phyloP scores from a whole-genome alignment of 306 rosid genomes.

The Delonix regia region DNA sequence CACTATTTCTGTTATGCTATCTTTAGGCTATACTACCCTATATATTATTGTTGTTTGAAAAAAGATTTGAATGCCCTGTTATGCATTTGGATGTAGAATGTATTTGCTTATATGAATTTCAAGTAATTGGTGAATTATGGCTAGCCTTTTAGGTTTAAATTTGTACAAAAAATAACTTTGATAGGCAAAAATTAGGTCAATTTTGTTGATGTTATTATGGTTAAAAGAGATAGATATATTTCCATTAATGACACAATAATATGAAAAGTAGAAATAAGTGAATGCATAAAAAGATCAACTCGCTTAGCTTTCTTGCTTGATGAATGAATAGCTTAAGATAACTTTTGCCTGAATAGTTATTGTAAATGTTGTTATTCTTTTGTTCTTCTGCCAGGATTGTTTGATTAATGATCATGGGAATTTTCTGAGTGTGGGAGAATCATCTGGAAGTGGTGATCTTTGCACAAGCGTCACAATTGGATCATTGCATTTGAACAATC shows the following conservation, averaged over 20 bases:
- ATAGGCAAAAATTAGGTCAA: no score
- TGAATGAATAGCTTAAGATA: conserved; percentile 13
- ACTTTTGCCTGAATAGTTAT: background rate
- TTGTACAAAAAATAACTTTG: no score
- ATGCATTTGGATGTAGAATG: background rate
- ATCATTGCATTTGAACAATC: conserved; percentile 43
- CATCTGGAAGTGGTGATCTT: conserved; percentile 49
- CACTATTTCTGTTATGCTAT: background rate
- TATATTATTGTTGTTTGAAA: background rate
- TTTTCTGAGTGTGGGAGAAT: conserved; percentile 46
- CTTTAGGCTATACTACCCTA: background rate
- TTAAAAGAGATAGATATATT: no score
- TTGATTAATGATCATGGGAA: conserved; percentile 44
- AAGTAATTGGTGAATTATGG: background rate
- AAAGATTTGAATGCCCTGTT: background rate
- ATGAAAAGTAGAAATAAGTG: background rate
- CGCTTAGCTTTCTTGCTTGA: background rate
- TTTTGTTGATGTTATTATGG: no score
- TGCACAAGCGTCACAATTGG: conserved; percentile 44
- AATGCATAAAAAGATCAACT: no score
- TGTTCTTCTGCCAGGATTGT: conserved; percentile 45
- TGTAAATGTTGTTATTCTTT: conserved; percentile 5
- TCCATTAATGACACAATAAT: no score
- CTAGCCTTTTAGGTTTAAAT: no score
- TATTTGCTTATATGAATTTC: background rate